Evolutionary conservation across 331 rosid species (phyloP).

Genomic region (Rhamnella rubrinervis): DNA sequence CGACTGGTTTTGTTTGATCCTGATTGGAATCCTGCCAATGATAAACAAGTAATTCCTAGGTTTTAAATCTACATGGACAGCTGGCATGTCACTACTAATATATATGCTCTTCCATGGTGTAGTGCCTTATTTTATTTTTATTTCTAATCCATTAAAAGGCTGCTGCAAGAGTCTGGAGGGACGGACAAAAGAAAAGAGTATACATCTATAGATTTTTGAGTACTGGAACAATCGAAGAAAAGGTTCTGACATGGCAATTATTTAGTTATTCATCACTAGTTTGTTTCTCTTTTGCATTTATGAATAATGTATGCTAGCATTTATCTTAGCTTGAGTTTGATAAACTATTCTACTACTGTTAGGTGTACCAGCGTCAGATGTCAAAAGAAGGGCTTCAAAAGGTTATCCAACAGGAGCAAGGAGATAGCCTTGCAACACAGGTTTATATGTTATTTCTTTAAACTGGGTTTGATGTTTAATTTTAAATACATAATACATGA

Average conservation of each 20-base stretch:
- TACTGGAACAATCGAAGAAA: constrained; percentile 95
- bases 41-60: constrained; percentile 70
- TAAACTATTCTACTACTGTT: constrained; percentile 14
- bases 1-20: constrained; percentile 95
- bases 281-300: constrained; percentile 18
- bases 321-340: constrained; percentile 15
- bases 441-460: constrained; percentile 24
- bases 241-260: constrained; percentile 51
- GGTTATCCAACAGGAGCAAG: constrained; percentile 86
- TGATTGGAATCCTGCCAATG: constrained; percentile 98
- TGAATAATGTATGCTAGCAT: constrained; percentile 15
- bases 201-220: constrained; percentile 85
- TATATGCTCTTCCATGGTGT: constrained; percentile 8
- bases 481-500: constrained; percentile 14
- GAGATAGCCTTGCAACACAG: constrained; percentile 55
- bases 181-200: constrained; percentile 98
- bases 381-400: constrained; percentile 98
- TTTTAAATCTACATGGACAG: constrained; percentile 19
- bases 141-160: constrained; percentile 50
- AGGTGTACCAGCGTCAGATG: constrained; percentile 99
- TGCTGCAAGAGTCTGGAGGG: constrained; percentile 99
- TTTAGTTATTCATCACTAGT: constrained; percentile 14
- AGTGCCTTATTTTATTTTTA: constrained; percentile 2
- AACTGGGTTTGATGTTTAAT: not conserved
- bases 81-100: constrained; percentile 8